Evolutionary conservation across 2,329 filamentous ascomycete genomes (phyloP).

Genomic region (Fusarium scirpi): DNA sequence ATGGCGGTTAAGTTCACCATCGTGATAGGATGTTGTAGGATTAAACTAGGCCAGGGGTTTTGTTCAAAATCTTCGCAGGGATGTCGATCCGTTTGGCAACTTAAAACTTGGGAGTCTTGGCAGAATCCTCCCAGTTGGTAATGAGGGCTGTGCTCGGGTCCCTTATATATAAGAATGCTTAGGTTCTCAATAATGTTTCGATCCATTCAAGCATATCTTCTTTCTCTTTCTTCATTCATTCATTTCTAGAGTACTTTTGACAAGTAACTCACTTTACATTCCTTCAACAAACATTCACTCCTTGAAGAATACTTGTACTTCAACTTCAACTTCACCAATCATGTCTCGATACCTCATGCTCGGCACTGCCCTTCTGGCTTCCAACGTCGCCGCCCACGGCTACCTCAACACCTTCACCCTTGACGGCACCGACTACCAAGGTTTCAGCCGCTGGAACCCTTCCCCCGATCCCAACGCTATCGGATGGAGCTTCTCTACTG

Average conservation of each 20-base stretch:
- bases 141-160: too few species aligned
- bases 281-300: background rate
- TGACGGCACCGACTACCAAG: constrained; percentile 52
- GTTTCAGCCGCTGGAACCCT: constrained; percentile 49
- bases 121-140: background rate
- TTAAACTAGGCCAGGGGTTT: background rate
- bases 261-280: constrained; percentile 4
- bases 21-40: background rate
- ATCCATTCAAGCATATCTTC: background rate
- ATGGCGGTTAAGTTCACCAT: background rate
- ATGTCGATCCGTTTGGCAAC: constrained; percentile 7
- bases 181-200: background rate
- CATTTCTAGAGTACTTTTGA: constrained; percentile 15
- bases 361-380: constrained; percentile 26
- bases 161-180: background rate
- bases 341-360: constrained; percentile 35
- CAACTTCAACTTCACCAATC: background rate
- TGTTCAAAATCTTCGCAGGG: constrained; percentile 1
- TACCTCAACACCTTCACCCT: constrained; percentile 43
- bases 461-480: constrained; percentile 49
- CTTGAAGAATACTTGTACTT: background rate
- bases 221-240: background rate
- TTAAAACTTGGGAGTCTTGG: constrained; percentile 11
- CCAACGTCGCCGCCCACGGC: constrained; percentile 43
- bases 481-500: constrained; percentile 57